Conservation (phyloP, 169 alveolate genomes). For the Cryptosporidium ubiquitum region DNA sequence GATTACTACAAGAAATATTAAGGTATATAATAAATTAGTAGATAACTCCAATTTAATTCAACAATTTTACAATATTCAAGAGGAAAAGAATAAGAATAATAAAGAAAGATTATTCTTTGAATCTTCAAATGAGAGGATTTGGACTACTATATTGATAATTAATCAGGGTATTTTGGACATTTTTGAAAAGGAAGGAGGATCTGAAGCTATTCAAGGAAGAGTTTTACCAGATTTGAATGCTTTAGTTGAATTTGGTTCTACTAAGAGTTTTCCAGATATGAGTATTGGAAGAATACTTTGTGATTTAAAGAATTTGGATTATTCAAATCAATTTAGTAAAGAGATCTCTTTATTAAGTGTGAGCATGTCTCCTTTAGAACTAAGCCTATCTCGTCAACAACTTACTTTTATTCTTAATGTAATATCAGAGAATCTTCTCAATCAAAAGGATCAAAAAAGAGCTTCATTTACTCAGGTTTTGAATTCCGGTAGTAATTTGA, state of each 20-base stretch:
- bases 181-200: constrained; percentile 39
- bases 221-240: constrained; percentile 32
- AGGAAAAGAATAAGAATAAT: not conserved
- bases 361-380: constrained; percentile 37
- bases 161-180: constrained; percentile 28
- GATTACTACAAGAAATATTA: constrained; percentile 26
- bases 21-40: constrained; percentile 15
- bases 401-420: constrained; percentile 41
- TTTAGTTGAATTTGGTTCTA: constrained; percentile 1
- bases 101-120: not conserved
- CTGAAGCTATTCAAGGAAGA: constrained; percentile 35
- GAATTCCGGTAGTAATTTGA: not conserved
- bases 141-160: constrained; percentile 27
- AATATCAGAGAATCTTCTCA: constrained; percentile 10
- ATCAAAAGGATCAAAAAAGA: not conserved
- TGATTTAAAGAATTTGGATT: not conserved
- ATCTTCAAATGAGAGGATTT: not conserved
- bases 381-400: constrained; percentile 58
- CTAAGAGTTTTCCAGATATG: constrained; percentile 14
- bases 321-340: not conserved
- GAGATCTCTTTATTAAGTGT: constrained; percentile 2
- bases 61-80: not conserved
- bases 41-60: not conserved
- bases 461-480: not conserved
- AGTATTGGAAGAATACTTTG: not conserved